Evolutionary conservation across 2,329 filamentous ascomycete species (phyloP), one percentile per base, ranked within the genome.

Genomic region (Ilyonectria mors-panacis): DNA sequence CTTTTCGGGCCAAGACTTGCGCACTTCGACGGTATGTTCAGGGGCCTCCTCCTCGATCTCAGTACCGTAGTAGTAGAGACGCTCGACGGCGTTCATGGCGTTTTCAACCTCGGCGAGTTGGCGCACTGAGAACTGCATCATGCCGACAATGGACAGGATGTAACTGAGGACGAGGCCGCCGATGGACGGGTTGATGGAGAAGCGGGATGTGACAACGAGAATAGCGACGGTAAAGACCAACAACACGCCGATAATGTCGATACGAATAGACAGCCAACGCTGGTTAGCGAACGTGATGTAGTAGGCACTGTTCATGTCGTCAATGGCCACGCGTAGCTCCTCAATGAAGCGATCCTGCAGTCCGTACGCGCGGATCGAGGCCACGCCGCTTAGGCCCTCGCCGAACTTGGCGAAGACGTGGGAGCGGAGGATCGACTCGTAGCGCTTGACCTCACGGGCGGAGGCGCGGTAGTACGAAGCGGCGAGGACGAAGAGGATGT

Each of bases 51-150:
- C 92, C 70, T 97, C 94, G 5, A 99, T 88, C 73, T 93, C 82
- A 1, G 89, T 94, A 61, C 94, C 95, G 78, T 98, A 98, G 83
- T 97, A 94, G 78, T 94, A 91, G 37, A 98, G 86, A 56, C 96
- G 92, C 82, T 98, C 95, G 0, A 97, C 96, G 0, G 95, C 92
- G 79, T 98, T 98, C 95, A 98, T 98, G 77, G 95, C 94, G 81
- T 98, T 98, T 81, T 98, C 95, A 9, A 98, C 94, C 80, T 98
- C 95, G 28, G 95, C 95, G 8, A 98, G 86, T 81, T 98, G 95
- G 19, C 96, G 90, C 19, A 98, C 94, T 1, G 94, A 95, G 80
- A 98, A 98, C 78, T 98, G 95, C 71, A 98, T 92, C 92, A 98
- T 94, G 80, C 97, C 94, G 19, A 97, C 94, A 76, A 98, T 97